Conservation (phyloP, 2,329 filamentous ascomycete genomes). For the Kalaharituber pfeilii region DNA sequence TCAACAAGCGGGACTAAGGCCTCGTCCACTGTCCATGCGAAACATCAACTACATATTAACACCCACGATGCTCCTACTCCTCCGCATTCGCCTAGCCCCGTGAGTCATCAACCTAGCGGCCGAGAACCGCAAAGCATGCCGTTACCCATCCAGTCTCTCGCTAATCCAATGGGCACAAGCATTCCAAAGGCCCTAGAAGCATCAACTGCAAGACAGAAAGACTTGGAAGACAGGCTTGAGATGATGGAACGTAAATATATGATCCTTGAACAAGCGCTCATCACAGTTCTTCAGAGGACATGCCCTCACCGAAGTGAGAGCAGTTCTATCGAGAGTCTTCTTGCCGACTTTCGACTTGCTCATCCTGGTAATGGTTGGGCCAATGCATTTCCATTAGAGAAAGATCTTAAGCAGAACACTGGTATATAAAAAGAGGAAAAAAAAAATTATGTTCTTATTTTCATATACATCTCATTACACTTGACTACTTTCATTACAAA, state of each 20-base stretch:
- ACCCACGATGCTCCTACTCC: background rate
- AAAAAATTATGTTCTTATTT: no score
- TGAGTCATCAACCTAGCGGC: background rate
- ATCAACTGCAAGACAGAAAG: conserved; percentile 7
- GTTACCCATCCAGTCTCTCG: no score
- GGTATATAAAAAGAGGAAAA: no score
- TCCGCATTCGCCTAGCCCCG: background rate
- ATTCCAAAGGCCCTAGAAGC: background rate
- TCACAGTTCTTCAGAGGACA: conserved; percentile 20
- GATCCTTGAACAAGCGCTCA: conserved; percentile 21
- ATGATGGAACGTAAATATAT: conserved; percentile 21
- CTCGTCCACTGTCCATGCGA: background rate
- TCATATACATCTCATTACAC: no score
- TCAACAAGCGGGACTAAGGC: background rate
- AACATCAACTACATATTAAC: background rate
- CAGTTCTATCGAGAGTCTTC: background rate
- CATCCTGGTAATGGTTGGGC: background rate
- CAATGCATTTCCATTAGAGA: background rate
- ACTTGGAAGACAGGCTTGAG: conserved; percentile 18
- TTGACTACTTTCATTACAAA: no score
- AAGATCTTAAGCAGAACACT: background rate
- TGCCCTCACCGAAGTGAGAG: background rate
- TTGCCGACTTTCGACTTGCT: background rate
- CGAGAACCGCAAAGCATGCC: background rate
- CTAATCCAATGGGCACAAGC: background rate